These are phyloP conservation scores for Mitragyna speciosa DNA, from an alignment of 257 asterid species.

Conservation along the genomic window DNA sequence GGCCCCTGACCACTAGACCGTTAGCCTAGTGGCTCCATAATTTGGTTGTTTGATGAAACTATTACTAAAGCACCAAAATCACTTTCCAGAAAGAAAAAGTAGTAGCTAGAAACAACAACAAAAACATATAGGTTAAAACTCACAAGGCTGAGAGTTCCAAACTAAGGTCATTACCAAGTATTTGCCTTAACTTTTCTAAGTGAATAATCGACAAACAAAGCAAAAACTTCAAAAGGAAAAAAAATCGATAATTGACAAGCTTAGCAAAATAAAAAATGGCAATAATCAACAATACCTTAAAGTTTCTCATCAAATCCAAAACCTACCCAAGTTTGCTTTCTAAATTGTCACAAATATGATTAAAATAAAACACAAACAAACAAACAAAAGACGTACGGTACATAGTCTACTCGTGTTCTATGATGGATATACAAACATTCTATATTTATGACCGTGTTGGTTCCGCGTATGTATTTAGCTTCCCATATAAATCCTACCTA, in stretches of 20 bases:
- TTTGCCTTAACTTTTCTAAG: too few relatives aligned
- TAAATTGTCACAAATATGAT: background rate
- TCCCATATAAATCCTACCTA: slow-evolving; percentile 11
- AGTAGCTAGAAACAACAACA: background rate
- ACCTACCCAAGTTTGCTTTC: background rate
- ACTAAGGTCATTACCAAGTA: too few relatives aligned
- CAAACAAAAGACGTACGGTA: background rate
- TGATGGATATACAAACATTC: background rate
- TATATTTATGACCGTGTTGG: slow-evolving; percentile 17
- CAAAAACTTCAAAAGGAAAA: too few relatives aligned
- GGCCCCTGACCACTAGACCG: too few relatives aligned
- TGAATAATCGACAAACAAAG: background rate
- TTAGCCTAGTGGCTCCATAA: too few relatives aligned
- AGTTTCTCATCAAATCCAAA: background rate
- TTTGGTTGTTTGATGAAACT: background rate
- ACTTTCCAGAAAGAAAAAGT: background rate
- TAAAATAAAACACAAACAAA: background rate
- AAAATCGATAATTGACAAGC: too few relatives aligned
- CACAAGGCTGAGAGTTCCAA: background rate
- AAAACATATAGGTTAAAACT: too few relatives aligned
- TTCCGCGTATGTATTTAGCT: slow-evolving; percentile 21
- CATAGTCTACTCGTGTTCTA: background rate
- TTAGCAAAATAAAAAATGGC: too few relatives aligned
- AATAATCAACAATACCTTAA: too few relatives aligned
- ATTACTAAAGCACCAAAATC: background rate